Evolutionary conservation across 305 asterid species (phyloP).

Genomic region (Ajuga reptans): DNA sequence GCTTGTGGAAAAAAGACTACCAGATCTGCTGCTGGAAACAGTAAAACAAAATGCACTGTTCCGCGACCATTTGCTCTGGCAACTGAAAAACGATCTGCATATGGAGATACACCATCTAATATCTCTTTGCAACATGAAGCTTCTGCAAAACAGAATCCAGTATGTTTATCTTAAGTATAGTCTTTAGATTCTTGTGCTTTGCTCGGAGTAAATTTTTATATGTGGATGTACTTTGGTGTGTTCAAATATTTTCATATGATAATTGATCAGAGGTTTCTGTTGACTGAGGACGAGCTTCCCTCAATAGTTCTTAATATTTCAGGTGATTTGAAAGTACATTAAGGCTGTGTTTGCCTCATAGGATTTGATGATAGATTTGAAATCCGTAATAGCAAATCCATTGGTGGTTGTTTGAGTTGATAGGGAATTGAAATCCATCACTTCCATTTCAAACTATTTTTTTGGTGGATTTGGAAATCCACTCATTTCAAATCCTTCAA

Average conservation of each 20-base stretch:
- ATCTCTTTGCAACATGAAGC: conserved; percentile 23
- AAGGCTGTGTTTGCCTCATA: background rate
- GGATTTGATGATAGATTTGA: background rate
- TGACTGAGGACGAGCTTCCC: background rate
- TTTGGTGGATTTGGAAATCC: background rate
- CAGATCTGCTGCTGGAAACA: conserved; percentile 35
- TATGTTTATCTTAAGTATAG: conserved; percentile 9
- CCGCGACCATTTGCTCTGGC: conserved; percentile 69
- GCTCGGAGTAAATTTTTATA: background rate
- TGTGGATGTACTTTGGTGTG: background rate
- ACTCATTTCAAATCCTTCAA: background rate
- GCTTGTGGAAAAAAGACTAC: conserved; percentile 29
- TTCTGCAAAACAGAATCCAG: conserved; percentile 36
- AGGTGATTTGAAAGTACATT: background rate
- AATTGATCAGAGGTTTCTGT: background rate
- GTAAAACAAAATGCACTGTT: conserved; percentile 47
- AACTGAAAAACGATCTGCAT: conserved; percentile 49
- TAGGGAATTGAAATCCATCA: background rate
- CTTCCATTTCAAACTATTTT: background rate
- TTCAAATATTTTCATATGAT: background rate
- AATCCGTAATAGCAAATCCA: background rate
- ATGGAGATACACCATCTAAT: conserved; percentile 30
- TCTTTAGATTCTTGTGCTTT: conserved; percentile 1
- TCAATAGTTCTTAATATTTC: background rate
- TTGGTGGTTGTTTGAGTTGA: background rate